Evolutionary conservation across 306 rosid genomes (phyloP), one percentile per base, ranked within the genome.

Genomic region (Inga leiocalycina): DNA sequence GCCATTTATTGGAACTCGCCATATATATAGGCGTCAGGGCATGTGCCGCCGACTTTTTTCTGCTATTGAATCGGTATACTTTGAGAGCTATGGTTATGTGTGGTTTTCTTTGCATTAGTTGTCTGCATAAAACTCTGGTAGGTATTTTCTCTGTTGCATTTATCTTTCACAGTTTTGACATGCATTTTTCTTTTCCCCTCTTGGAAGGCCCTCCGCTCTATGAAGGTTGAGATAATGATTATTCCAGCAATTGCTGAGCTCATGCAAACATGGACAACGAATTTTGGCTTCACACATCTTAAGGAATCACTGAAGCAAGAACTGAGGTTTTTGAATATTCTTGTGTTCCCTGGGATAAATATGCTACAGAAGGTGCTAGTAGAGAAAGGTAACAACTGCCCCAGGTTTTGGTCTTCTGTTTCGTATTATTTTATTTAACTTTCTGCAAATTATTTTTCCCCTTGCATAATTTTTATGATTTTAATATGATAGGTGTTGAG

Each of bases 1-100:
- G 99, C 99, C 99, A 68, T 97, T 91, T 83, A 97, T 97, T 20
- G 98, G 98, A 84, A 94, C 98, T 84, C 99, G 98, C 79, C 97
- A 94, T 68, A 88, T 94, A 80, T 92, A 97, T 71, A 94, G 99
- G 85, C 97, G 91, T 67, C 98, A 97, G 85, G 99, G 99, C 87
- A 97, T 97, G 99, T 97, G 97, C 82, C 98, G 99, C 45, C 90
- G 97, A 57, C 97, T 97, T 88, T 92, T 97, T 82, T 79, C 91
- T 70, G 97, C 97, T 79, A 90, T 97, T 87, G 98, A 97, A 88
- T 87, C 80, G 35, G 99, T 97, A 90, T 84, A 86, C 81, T 84
- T 49, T 79, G 64, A 83, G 57, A 82, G 80, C 68, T 75, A 20
- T 79, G 34, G 68, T 57, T 76, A 46, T 73, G 71, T 56, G 27